phyloP scores from a whole-genome alignment of 176 grass and related monocot species.

The Luzula sylvatica region DNA sequence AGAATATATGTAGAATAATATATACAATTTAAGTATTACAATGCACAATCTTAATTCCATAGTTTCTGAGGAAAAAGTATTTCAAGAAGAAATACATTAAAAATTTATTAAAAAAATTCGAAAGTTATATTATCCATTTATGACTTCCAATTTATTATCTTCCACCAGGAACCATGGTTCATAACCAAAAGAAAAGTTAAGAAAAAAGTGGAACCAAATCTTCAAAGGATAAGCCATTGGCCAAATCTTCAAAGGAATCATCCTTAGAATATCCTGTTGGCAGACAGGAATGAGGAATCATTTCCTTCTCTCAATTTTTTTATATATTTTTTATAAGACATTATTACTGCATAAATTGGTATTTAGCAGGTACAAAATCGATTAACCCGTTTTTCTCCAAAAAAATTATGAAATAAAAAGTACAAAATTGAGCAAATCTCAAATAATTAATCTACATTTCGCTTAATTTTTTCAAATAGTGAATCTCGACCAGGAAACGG shows the following conservation, averaged over 20 bases:
- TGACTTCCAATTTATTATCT: background rate
- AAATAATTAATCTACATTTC: background rate
- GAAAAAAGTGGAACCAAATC: background rate
- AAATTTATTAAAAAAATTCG: too few species aligned
- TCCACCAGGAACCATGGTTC: background rate
- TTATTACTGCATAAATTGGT: background rate
- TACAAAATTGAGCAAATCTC: background rate
- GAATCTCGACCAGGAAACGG: slow-evolving; percentile 15
- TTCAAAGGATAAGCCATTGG: background rate
- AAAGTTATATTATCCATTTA: too few species aligned
- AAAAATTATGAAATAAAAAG: background rate
- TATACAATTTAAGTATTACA: too few species aligned
- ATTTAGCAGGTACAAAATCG: background rate
- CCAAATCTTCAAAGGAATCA: background rate
- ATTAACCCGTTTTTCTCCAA: too few species aligned
- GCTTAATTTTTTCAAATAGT: background rate
- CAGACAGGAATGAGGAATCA: background rate
- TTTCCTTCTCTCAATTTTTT: background rate
- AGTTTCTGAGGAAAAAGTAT: too few species aligned
- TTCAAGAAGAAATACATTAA: too few species aligned
- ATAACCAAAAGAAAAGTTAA: background rate
- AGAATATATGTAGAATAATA: too few species aligned
- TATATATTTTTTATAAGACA: background rate
- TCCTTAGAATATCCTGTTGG: slow-evolving; percentile 1
- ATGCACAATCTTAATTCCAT: too few species aligned